Conservation (phyloP, 352 stramenopile species). For the Phytophthora colocasiae region DNA sequence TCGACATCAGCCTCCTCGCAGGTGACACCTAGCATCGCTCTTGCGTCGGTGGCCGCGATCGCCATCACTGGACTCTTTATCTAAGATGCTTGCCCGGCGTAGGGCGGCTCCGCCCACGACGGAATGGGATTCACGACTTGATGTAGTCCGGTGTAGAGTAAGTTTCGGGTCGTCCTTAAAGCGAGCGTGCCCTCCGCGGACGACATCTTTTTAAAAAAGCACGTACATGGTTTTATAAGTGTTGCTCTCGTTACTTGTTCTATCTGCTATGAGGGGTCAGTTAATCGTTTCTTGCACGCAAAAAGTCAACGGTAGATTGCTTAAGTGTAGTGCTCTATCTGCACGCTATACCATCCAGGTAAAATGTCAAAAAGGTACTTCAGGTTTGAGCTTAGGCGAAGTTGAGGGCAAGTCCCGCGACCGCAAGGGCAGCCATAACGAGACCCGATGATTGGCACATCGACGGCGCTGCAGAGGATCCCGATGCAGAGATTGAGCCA, state of each 20-base stretch:
- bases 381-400: conserved; percentile 28
- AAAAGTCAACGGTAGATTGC: conserved; percentile 10
- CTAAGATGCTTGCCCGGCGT: conserved; percentile 23
- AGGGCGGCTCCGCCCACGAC: conserved; percentile 25
- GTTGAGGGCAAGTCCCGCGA: conserved; percentile 38
- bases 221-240: conserved; percentile 34
- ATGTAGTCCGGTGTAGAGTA: conserved; percentile 34
- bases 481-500: conserved; percentile 20
- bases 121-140: conserved; percentile 33
- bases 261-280: no score
- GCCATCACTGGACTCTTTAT: conserved; percentile 40
- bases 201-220: conserved; percentile 24
- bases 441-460: conserved; percentile 25
- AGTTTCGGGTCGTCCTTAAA: conserved; percentile 23
- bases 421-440: conserved; percentile 23
- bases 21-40: conserved; percentile 25
- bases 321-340: background rate
- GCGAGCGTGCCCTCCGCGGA: conserved; percentile 31
- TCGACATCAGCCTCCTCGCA: conserved; percentile 27
- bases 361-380: conserved; percentile 15
- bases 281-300: background rate
- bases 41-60: conserved; percentile 24
- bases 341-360: conserved; percentile 8
- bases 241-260: background rate
- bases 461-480: conserved; percentile 21